Evolutionary conservation across 2,329 filamentous ascomycete genomes (phyloP), one percentile per base, ranked within the genome.

Genomic region (Calycina herbarum): DNA sequence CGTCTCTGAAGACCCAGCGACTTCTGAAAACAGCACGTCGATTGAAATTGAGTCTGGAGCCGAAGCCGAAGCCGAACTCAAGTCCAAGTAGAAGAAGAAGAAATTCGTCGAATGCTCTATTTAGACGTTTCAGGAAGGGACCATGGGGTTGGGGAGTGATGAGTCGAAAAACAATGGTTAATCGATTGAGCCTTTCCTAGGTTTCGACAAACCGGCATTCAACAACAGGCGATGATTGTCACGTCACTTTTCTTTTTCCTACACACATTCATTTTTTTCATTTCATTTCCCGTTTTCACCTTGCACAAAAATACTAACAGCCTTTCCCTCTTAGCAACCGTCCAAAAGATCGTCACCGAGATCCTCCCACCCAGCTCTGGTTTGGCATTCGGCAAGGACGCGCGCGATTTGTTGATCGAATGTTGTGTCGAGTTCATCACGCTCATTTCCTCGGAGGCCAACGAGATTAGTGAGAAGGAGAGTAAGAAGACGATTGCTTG

Each of bases 351-450:
- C 71, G 94, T 99, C 72, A 90, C 90, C 66, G 95, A 99, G 78
- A 97, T 99, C 74, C 85, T 99, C 1, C 89, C 93, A 1, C 81
- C 90, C 0, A 87, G 90, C 59, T 84, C 85, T 20, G 92, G 93
- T 61, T 86, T 96, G 68, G 89, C 91, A 1, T 98, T 98, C 77
- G 92, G 94, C 56, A 97, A 97, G 78, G 95, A 99, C 74, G 94
- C 94, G 13, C 90, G 95, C 67, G 95, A 99, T 76, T 84, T 98
- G 2, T 84, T 99, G 62, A 99, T 99, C 74, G 95, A 98, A 82
- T 98, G 95, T 81, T 99, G 95, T 76, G 94, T 99, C 75, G 95
- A 99, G 79, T 99, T 99, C 79, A 97, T 99, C 78, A 98, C 95
- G 20, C 87, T 99, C 74, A 91, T 99, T 73, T 97, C 94, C n/a